phyloP scores from a whole-genome alignment of 495 filamentous ascomycete species.

The Annulohypoxylon bovei region DNA sequence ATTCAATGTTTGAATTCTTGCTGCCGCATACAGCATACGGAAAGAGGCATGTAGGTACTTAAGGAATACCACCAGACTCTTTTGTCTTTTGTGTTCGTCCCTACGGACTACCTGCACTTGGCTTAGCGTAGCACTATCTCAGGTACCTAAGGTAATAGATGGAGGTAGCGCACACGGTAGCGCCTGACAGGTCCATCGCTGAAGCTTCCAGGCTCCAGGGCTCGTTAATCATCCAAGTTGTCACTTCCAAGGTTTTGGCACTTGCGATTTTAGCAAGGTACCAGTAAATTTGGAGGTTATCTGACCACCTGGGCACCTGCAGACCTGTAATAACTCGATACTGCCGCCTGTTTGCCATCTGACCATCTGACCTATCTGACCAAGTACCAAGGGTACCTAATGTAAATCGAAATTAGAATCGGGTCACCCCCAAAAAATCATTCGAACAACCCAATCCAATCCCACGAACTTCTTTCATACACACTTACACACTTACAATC shows the following conservation, averaged over 20 bases:
- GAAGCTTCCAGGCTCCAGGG: neutral
- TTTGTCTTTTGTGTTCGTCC: neutral
- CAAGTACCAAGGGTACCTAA: slow-evolving; percentile 1
- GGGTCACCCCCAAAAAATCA: slow-evolving; percentile 8
- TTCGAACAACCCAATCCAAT: slow-evolving; percentile 7
- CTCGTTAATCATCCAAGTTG: neutral
- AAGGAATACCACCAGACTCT: neutral
- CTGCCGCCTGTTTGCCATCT: slow-evolving; percentile 23
- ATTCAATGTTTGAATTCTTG: neutral
- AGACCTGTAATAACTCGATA: neutral
- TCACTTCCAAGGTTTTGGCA: neutral
- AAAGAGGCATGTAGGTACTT: neutral
- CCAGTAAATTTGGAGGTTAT: neutral
- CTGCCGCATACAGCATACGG: no score
- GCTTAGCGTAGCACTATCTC: neutral
- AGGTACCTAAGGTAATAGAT: neutral
- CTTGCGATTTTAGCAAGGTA: neutral
- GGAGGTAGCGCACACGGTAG: neutral
- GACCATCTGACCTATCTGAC: slow-evolving; percentile 1
- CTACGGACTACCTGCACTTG: slow-evolving; percentile 6
- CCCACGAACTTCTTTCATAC: neutral
- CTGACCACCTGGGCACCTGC: neutral
- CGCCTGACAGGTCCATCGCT: neutral
- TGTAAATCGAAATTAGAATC: slow-evolving; percentile 35
- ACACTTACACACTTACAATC: neutral